phyloP scores from a whole-genome alignment of 257 asterid species.

The Oldenlandia corymbosa region DNA sequence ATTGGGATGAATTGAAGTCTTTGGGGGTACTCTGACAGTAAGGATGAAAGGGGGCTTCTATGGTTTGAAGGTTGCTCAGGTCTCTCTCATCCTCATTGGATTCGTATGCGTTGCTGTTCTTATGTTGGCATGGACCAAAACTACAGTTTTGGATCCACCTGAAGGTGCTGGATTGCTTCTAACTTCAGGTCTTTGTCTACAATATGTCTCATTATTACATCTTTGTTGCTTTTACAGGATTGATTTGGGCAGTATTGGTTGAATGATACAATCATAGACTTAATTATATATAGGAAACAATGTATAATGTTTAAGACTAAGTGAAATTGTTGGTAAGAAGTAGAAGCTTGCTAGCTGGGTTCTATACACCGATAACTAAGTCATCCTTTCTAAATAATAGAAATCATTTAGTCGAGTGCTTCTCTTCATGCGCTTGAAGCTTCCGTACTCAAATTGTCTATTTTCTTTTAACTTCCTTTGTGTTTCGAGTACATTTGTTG shows the following conservation, averaged over 20 bases:
- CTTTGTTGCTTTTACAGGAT: not conserved
- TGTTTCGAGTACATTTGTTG: not conserved
- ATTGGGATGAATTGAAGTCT: conserved; percentile 30
- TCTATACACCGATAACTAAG: not conserved
- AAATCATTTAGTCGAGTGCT: not conserved
- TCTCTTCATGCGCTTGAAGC: not conserved
- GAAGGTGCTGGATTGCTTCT: conserved; percentile 37
- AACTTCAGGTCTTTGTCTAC: conserved; percentile 50
- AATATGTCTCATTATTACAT: not conserved
- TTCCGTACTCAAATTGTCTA: not conserved
- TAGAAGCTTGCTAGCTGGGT: not conserved
- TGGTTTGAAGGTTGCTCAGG: conserved; percentile 64
- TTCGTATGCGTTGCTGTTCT: conserved; percentile 63
- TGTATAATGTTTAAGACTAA: not conserved
- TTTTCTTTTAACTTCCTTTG: not conserved
- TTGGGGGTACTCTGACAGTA: conserved; percentile 19
- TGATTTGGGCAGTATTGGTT: not conserved
- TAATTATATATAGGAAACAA: not conserved
- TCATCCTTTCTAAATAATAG: no score
- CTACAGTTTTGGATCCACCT: conserved; percentile 47
- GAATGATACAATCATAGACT: not conserved
- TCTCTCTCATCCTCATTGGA: conserved; percentile 76
- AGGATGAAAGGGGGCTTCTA: conserved; percentile 90
- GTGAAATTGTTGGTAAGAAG: not conserved
- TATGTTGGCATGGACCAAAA: conserved; percentile 64